These are phyloP conservation scores for Arthrobotrys iridis DNA, from an alignment of 2,329 filamentous ascomycete genomes.

Conservation along the genomic window DNA sequence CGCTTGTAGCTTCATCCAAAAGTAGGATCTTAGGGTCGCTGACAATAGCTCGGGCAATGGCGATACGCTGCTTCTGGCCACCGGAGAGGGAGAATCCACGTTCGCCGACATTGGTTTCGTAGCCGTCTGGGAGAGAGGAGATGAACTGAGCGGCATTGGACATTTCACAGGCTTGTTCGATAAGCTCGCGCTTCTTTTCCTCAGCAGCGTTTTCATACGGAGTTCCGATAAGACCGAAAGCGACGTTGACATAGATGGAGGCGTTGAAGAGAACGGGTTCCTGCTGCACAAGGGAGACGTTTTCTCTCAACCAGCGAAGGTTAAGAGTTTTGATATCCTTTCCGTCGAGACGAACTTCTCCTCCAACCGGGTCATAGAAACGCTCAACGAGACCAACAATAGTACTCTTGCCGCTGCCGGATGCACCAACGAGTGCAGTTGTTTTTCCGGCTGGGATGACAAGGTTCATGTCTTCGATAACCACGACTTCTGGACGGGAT, in stretches of 20 bases:
- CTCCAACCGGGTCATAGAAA: conserved; percentile 89
- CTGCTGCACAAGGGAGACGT: conserved; percentile 91
- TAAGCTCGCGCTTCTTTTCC: conserved; percentile 75
- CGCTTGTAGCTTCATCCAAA: conserved; percentile 93
- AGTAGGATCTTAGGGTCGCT: conserved; percentile 72
- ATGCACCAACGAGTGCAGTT: conserved; percentile 91
- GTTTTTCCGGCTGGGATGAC: conserved; percentile 87
- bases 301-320: conserved; percentile 87
- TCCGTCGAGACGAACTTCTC: conserved; percentile 81
- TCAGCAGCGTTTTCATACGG: conserved; percentile 74
- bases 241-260: conserved; percentile 88
- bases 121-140: conserved; percentile 80
- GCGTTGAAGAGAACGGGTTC: conserved; percentile 91
- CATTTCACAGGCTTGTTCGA: conserved; percentile 84
- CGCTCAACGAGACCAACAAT: conserved; percentile 92
- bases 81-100: conserved; percentile 91
- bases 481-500: conserved; percentile 85
- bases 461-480: conserved; percentile 85
- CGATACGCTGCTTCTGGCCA: conserved; percentile 93
- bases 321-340: conserved; percentile 83
- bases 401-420: conserved; percentile 92
- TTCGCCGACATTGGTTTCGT: conserved; percentile 94
- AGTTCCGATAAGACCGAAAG: conserved; percentile 89
- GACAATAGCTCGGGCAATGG: conserved; percentile 62
- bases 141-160: conserved; percentile 97